Percentiles rank a stretch among this genome's conserved stretches.
Conservation (phyloP, 768 basidiomycete species). For the Amanita fuliginea region DNA sequence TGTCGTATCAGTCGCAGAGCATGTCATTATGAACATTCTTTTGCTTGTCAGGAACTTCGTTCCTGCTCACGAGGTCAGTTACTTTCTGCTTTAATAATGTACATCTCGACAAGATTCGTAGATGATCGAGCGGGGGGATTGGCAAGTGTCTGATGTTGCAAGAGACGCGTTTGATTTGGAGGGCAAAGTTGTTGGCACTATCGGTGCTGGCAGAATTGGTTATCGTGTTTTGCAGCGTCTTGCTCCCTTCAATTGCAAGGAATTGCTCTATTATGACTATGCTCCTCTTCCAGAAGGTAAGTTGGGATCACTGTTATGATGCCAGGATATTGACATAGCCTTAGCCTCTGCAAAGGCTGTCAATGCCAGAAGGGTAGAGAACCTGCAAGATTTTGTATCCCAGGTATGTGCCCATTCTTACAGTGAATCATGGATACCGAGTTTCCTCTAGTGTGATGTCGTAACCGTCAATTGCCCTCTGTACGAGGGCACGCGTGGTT, state of each 20-base stretch:
- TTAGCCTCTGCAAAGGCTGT: conserved; percentile 56
- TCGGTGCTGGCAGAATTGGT: conserved; percentile 74
- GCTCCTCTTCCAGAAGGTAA: conserved; percentile 53
- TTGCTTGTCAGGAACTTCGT: conserved; percentile 85
- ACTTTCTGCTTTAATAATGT: not conserved
- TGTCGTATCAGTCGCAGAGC: conserved; percentile 86
- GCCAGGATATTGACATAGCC: not conserved
- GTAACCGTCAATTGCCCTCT: conserved; percentile 85
- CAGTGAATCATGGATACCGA: not conserved
- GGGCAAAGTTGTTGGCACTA: conserved; percentile 85
- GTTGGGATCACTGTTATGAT: conserved; percentile 3
- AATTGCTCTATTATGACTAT: conserved; percentile 87
- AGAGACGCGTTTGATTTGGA: conserved; percentile 84
- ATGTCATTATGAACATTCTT: conserved; percentile 85
- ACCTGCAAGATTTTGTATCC: conserved; percentile 53
- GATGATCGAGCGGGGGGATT: conserved; percentile 80
- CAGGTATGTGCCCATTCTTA: conserved; percentile 14
- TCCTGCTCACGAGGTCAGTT: conserved; percentile 67
- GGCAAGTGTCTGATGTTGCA: conserved; percentile 78
- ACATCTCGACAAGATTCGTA: conserved; percentile 12
- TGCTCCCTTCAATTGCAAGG: conserved; percentile 78
- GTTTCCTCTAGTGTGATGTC: conserved; percentile 47
- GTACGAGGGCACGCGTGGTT: conserved; percentile 73
- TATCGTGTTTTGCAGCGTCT: conserved; percentile 79
- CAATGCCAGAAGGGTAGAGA: conserved; percentile 63